A percentile compares a stretch with the other conserved stretches of the same genome.
These are phyloP conservation scores for Dryas drummondii DNA, from an alignment of 306 rosid species.

Conservation along the genomic window DNA sequence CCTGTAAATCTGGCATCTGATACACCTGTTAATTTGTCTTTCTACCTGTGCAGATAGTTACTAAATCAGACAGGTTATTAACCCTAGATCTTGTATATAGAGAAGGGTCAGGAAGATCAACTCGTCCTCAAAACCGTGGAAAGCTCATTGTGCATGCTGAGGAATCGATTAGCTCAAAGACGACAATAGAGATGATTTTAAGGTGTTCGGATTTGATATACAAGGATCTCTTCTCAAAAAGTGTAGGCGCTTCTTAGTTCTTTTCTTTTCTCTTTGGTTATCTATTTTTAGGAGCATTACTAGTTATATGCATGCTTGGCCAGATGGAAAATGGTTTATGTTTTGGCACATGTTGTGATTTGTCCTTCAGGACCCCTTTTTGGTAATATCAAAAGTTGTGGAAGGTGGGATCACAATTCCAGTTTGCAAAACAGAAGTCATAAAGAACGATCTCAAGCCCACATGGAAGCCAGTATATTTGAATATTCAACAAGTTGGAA, in stretches of 20 bases:
- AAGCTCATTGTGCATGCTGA: conserved; percentile 77
- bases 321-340: neutral
- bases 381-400: conserved; percentile 67
- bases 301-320: neutral
- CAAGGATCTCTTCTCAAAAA: conserved; percentile 94
- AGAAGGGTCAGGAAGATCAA: conserved; percentile 57
- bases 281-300: conserved; percentile 16
- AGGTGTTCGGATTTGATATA: conserved; percentile 87
- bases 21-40: conserved; percentile 21
- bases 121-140: conserved; percentile 52
- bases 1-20: conserved; percentile 25
- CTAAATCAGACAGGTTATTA: conserved; percentile 62
- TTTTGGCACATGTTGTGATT: conserved; percentile 25
- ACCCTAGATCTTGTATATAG: conserved; percentile 56
- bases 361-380: conserved; percentile 81
- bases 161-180: conserved; percentile 82
- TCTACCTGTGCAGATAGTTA: conserved; percentile 73
- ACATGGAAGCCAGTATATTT: conserved; percentile 79
- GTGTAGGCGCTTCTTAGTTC: conserved; percentile 53
- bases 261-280: conserved; percentile 19
- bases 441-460: conserved; percentile 86
- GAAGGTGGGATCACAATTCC: conserved; percentile 75
- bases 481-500: conserved; percentile 92
- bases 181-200: conserved; percentile 65
- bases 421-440: conserved; percentile 90